Base-by-base conservation (phyloP, 441 rosid species). In the Adansonia rubrostipa region DNA sequence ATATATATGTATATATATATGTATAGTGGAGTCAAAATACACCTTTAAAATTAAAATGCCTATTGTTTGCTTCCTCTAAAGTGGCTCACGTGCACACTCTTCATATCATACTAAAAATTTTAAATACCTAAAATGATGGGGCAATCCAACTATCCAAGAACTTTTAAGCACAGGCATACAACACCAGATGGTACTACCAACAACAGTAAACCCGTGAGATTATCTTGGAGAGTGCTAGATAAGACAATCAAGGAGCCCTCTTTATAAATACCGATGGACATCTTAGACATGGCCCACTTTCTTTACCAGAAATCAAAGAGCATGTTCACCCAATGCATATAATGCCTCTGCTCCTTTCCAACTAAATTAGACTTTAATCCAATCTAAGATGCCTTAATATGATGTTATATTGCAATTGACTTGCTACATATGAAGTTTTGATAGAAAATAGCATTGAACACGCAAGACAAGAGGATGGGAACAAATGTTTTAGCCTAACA, bases 241-340 rank as follows among this genome's bases (percentile, higher is more conserved):
- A 13, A 28, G 9, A 50, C 58, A 70, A 50, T 24, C 22, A 70
- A 50, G 44, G 47, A 68, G 5, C 72, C 9, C n/a, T n/a, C 11
- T 64, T 36, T 64, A 56, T 70, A 70, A 53, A 71, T 6, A 15
- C 62, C 48, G 33, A 73, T 20, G 64, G 73, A 50, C 74, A 70
- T 50, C 44, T 6, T 19, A 48, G 40, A 47, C 4, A 22, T 14
- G 8, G 44, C 22, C 7, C 58, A 70, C 74, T 69, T 69, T 69
- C 19, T 69, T 69, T 68, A 13, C 17, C 73, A 69, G 42, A 10
- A 22, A 69, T 48, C 71, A 42, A 66, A 44, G 28, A 17, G 53
- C 48, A 66, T 9, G 9, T 17, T 68, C 24, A 6, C 53, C 54
- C 53, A 44, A 24, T 22, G 44, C 73, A 6, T 70, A 14, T 6